Evolutionary conservation across 2,329 filamentous ascomycete species (phyloP).

Genomic region (Colletotrichum paranaense): DNA sequence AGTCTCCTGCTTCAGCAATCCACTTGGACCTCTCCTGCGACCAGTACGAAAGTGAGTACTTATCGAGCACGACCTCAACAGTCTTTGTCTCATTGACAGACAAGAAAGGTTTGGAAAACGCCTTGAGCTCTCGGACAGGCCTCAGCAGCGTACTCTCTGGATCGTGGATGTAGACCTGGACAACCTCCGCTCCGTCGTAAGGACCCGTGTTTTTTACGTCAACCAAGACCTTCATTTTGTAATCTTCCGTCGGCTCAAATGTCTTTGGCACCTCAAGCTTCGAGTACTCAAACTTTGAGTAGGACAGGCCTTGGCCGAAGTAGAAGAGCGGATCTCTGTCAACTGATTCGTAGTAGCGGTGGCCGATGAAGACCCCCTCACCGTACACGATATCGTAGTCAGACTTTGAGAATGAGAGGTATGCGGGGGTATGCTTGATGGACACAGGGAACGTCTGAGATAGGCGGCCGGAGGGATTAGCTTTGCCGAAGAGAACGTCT

Average conservation of each 20-base stretch:
- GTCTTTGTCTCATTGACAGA: slow-evolving; percentile 66
- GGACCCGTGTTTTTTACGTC: slow-evolving; percentile 28
- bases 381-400: slow-evolving; percentile 79
- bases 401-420: slow-evolving; percentile 79
- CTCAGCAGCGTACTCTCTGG: slow-evolving; percentile 54
- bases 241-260: slow-evolving; percentile 44
- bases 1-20: slow-evolving; percentile 73
- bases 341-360: slow-evolving; percentile 82
- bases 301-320: slow-evolving; percentile 84
- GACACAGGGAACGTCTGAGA: slow-evolving; percentile 78
- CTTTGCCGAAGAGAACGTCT: slow-evolving; percentile 79
- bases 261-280: slow-evolving; percentile 58
- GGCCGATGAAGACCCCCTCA: slow-evolving; percentile 85
- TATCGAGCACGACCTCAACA: slow-evolving; percentile 59
- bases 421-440: slow-evolving; percentile 78
- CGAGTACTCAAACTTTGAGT: slow-evolving; percentile 74
- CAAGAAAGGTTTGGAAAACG: slow-evolving; percentile 73
- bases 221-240: slow-evolving; percentile 50
- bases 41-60: slow-evolving; percentile 65
- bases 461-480: slow-evolving; percentile 80
- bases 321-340: slow-evolving; percentile 75
- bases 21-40: slow-evolving; percentile 75
- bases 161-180: slow-evolving; percentile 68
- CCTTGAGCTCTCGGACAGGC: slow-evolving; percentile 73
- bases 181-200: slow-evolving; percentile 47